Evolutionary conservation across 192 early-diverging fungal species (phyloP).

Genomic region (Coemansia sp.): DNA sequence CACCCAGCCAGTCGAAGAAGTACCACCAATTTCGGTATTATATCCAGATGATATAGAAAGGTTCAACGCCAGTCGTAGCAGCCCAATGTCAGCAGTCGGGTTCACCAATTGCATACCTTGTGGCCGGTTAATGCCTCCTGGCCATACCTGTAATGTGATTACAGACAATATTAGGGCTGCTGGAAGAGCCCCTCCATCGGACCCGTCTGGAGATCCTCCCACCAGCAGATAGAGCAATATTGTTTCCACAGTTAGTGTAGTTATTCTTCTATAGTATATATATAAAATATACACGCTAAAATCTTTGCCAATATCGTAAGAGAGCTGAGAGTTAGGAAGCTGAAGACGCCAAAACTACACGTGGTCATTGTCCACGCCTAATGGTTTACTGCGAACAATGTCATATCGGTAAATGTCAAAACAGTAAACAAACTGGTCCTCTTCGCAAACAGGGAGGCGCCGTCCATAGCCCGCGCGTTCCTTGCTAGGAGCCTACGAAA

Average conservation of each 20-base stretch:
- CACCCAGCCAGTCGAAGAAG: not conserved
- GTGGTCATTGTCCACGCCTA: not conserved
- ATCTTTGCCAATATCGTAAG: not conserved
- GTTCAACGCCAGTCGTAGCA: not conserved
- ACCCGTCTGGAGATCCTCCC: not conserved
- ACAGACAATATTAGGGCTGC: not conserved
- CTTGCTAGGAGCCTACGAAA: not conserved
- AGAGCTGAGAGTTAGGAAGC: not conserved
- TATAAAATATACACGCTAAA: not conserved
- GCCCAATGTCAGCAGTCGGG: not conserved
- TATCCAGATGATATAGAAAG: not conserved
- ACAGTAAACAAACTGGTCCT: conserved; percentile 1
- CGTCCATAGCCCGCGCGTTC: not conserved
- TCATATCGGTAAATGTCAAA: not conserved
- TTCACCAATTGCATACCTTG: not conserved
- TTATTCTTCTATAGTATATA: not conserved
- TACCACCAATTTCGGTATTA: too few relatives aligned
- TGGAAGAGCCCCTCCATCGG: not conserved
- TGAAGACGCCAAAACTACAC: not conserved
- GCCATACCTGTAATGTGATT: not conserved
- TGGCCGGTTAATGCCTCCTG: not conserved
- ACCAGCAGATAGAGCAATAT: not conserved
- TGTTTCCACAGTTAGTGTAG: not conserved
- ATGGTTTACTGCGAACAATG: conserved; percentile 3
- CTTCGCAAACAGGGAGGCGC: not conserved